Percentiles rank a stretch among this genome's conserved stretches.
phyloP scores from a whole-genome alignment of 305 asterid genomes.

The Fraxinus albicans region DNA sequence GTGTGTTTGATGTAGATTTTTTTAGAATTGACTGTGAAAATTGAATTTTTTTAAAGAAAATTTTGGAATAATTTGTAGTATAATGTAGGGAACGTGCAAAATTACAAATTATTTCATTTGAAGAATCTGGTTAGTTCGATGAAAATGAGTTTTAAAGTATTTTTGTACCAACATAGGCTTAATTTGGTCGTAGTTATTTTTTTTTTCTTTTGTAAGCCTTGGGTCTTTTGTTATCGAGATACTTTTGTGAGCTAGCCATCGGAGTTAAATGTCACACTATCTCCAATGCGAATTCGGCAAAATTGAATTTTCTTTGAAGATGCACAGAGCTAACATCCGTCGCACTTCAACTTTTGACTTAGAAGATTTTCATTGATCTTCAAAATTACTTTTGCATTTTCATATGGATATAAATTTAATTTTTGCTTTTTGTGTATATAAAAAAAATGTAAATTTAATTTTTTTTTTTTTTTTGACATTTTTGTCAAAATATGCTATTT shows the following conservation, averaged over 20 bases:
- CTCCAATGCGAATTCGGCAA: background rate
- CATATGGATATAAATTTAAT: no score
- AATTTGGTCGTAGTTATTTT: background rate
- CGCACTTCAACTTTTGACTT: background rate
- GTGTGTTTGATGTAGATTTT: background rate
- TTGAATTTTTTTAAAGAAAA: no score
- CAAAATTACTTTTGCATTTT: no score
- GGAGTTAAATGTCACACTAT: background rate
- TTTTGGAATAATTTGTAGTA: background rate
- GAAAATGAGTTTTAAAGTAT: background rate
- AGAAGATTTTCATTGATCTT: no score
- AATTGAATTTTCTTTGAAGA: background rate
- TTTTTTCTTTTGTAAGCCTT: background rate
- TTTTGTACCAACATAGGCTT: background rate
- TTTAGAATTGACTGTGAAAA: no score
- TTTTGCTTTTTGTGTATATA: no score
- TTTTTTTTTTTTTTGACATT: no score
- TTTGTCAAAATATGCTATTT: no score
- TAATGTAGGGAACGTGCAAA: background rate
- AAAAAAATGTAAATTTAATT: no score
- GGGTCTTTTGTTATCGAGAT: background rate
- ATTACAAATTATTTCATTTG: background rate
- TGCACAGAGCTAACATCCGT: background rate
- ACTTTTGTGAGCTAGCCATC: background rate
- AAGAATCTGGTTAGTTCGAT: no score